A percentile compares a stretch with the other conserved stretches of the same genome.
phyloP scores from a whole-genome alignment of 139 green algal species.

The Choricystis sp. region DNA sequence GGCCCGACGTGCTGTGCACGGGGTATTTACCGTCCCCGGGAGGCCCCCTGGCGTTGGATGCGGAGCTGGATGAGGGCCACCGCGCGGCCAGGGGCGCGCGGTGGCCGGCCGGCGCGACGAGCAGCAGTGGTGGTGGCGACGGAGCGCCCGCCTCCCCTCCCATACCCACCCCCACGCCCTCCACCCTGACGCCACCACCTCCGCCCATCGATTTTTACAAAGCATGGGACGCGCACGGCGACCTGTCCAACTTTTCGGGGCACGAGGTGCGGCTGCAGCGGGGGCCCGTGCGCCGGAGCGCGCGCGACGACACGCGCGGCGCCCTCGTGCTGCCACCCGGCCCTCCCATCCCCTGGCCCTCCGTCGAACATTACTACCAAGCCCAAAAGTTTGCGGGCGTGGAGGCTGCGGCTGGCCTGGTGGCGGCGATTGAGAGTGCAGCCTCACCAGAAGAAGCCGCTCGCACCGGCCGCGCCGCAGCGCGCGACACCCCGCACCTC shows the following conservation, averaged over 20 bases:
- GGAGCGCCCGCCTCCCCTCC: neutral
- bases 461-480: conserved; percentile 39
- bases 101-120: neutral
- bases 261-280: conserved; percentile 65
- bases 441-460: conserved; percentile 78
- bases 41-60: conserved; percentile 17
- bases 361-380: conserved; percentile 83
- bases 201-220: conserved; percentile 79
- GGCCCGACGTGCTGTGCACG: conserved; percentile 69
- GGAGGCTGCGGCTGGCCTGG: conserved; percentile 11
- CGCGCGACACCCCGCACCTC: conserved; percentile 51
- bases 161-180: neutral
- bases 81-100: conserved; percentile 1
- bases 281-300: conserved; percentile 3
- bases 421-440: conserved; percentile 49
- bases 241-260: conserved; percentile 87
- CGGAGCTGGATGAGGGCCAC: conserved; percentile 1
- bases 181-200: neutral
- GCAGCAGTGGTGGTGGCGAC: conserved; percentile 1
- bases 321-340: too few relatives aligned
- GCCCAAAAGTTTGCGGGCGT: conserved; percentile 74
- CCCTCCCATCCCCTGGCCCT: conserved; percentile 30
- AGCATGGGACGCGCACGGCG: conserved; percentile 79
- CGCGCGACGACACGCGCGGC: too few relatives aligned
- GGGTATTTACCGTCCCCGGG: conserved; percentile 72